Base-by-base conservation (phyloP, 2,329 filamentous ascomycete species). In the Aspergillus tubingensis region DNA sequence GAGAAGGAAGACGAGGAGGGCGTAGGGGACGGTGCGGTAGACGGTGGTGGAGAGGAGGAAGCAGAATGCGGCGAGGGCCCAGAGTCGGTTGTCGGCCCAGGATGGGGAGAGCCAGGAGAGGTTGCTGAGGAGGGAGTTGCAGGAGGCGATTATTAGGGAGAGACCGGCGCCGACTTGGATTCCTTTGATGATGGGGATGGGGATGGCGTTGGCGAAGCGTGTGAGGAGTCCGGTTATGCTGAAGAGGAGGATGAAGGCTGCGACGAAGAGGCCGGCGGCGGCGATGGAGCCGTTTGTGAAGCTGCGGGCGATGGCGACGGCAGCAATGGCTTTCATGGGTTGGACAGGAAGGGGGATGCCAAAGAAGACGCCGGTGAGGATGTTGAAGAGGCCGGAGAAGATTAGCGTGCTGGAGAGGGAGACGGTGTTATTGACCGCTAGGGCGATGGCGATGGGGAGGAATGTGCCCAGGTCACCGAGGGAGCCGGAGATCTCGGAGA, bases 141-240 rank as follows among this genome's bases (percentile, higher is more conserved):
- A 92, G 7, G 92, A 91, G 11, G 91, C 90, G 59, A 96, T 83
- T 57, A 92, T 85, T 15, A 98, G 83, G 15, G 90, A 92, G 51
- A 98, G 81, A 1, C 94, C 94, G 4, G 94, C 94, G 39, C 94
- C 94, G 51, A 97, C 86, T 77, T 98, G 95, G 66, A 98, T 97
- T 30, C 94, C 94, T 73, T 96, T 96, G 56, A 98, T 88, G 0
- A 98, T 90, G 0, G 93, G 91, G 13, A 93, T 86, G 0, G 94
- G 94, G 8, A 96, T 89, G 13, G 88, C 81, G n/a, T 81, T 78
- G 8, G 90, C 88, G 54, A 91, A 87, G 83, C 87, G 89, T 59
- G 83, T 83, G 32, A 97, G 80, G n/a, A 95, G 77, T 0, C 94
- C 91, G 0, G 92, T 96, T 4, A 88, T 72, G 70, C 90, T 93